Base-by-base conservation (phyloP, 768 basidiomycete species). In the Tephrocybe sp. region DNA sequence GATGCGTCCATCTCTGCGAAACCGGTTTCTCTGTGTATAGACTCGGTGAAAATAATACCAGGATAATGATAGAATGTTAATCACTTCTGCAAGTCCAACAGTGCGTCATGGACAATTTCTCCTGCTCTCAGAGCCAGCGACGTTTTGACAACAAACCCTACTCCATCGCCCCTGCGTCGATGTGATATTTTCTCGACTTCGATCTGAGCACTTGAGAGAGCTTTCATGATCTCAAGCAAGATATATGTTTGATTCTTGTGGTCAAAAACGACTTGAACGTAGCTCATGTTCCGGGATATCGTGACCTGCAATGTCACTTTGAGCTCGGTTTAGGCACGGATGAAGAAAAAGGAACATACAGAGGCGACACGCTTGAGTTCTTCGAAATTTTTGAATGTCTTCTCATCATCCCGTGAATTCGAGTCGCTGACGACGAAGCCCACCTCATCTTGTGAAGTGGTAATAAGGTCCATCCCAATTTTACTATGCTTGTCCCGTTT, bases 381-480 rank as follows among this genome's bases (percentile, higher is more conserved):
- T 26, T 40, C 12, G 24, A 38, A n/a, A 28, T 18, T 33, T 38
- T 24, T 17, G 5, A 4, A 25, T 24, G 14, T 23, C 9, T 28
- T 17, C 44, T 3, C 28, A 30, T 33, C 21, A 12, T 25, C n/a
- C n/a, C n/a, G 23, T 11, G 36, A 49, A 12, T 14, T 15, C 3
- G 39, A 26, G 20, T 43, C 18, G 32, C 36, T 23, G 3, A 49
- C 17, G 4, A 53, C 38, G 39, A 53, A 53, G 26, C 26, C 30
- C 4, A 53, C 34, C n/a, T 48, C 52, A 14, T 46, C 52, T 24
- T 41, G 45, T 9, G 52, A 44, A 7, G 52, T 15, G 3, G 32
- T 53, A 30, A 53, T 25, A 1, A 53, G 52, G 36, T 53, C 52
- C 46, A 53, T 17, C 21, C 9, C 26, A 10, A 45, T 26, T 21